phyloP scores from a whole-genome alignment of 1,284 basidiomycete genomes.

The Cutaneotrichosporon cutaneum region DNA sequence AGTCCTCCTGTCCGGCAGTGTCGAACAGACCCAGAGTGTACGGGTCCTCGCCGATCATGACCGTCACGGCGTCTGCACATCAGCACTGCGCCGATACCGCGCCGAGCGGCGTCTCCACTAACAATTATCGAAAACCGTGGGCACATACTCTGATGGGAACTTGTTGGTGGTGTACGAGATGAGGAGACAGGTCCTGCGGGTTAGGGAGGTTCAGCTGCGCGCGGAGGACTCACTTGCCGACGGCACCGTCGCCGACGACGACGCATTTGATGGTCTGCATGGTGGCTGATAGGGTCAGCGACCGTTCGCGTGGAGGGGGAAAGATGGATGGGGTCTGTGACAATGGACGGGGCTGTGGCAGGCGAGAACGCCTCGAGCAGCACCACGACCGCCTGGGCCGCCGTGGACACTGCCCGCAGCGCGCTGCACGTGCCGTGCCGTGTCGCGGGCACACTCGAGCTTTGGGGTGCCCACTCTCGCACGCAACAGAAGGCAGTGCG shows the following conservation, averaged over 20 bases:
- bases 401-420: neutral
- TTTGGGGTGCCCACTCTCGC: neutral
- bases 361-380: neutral
- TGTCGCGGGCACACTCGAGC: neutral
- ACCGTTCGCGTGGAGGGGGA: neutral
- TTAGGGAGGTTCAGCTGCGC: constrained; percentile 1
- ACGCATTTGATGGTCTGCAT: constrained; percentile 99
- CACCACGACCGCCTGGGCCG: neutral
- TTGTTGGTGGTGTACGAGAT: constrained; percentile 99
- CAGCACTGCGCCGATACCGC: neutral
- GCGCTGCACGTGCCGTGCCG: constrained; percentile 2
- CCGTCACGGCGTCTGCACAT: constrained; percentile 86
- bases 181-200: constrained; percentile 84
- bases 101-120: constrained; percentile 41
- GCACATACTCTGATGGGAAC: constrained; percentile 98
- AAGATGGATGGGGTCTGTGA: constrained; percentile 1
- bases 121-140: constrained; percentile 69
- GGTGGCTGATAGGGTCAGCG: constrained; percentile 9
- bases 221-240: constrained; percentile 70
- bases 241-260: constrained; percentile 99
- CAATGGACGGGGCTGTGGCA: neutral
- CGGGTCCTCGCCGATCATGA: constrained; percentile 99
- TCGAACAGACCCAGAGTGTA: constrained; percentile 98
- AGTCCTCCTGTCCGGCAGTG: constrained; percentile 99
- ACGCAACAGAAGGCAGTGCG: neutral